Evolutionary conservation across 345 rosid genomes (phyloP), one percentile per base, ranked within the genome.

Genomic region (Rubroshorea leprosula): DNA sequence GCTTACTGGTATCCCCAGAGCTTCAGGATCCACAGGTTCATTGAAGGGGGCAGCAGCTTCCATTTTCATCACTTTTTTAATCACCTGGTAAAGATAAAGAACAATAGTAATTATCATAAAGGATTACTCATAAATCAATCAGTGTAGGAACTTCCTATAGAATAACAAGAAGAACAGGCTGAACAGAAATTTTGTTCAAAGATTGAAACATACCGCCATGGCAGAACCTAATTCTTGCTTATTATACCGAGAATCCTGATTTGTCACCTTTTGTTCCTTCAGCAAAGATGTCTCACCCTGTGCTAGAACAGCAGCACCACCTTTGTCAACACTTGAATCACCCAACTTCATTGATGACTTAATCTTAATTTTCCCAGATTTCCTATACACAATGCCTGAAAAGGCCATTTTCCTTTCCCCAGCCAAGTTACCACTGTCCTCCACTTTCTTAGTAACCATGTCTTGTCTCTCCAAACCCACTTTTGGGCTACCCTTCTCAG

Each of bases 11-110:
- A 93, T 89, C 65, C 97, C 97, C 58, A 93, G 77, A 76, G 97
- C 95, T 75, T 83, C 87, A 23, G 99, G 96, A 68, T 93, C 78
- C 70, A 93, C 97, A 31, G 99, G 99, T 60, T 54, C 75, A 63
- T 85, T 93, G 65, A 89, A 93, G 8, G 96, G 96, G 63, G 86
- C 92, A 57, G 99, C 99, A 53, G 97, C 95, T 48, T 93, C 99
- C 99, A 93, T 93, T 81, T 89, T 93, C 99, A 89, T 89, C 49
- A 89, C 81, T 78, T 93, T 93, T 81, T 71, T 89, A 61, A 93
- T 82, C 65, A 93, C 87, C 99, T 82, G 57, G 9, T 27, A 53
- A 16, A 11, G 63, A 53, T 5, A 61, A 23, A 57, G 2, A 54
- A 51, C 31, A 22, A 50, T 4, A 15, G 13, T 23, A 60, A 22